Evolutionary conservation across 2,329 filamentous ascomycete genomes (phyloP).

Genomic region (Beauveria caledonica): DNA sequence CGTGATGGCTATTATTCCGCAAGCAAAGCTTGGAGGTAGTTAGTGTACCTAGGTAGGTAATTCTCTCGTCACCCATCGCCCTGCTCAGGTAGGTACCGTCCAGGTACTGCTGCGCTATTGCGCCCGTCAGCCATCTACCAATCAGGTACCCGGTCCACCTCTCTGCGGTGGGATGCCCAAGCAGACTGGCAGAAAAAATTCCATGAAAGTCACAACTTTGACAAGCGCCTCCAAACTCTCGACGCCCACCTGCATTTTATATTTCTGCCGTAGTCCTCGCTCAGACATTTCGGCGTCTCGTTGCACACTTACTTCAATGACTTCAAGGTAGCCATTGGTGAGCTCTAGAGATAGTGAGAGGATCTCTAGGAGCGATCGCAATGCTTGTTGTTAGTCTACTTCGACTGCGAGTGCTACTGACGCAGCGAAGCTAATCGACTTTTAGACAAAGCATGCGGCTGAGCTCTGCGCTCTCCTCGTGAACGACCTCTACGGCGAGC

Average conservation of each 20-base stretch:
- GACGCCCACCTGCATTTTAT: not conserved
- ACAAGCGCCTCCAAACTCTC: not conserved
- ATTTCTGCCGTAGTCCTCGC: not conserved
- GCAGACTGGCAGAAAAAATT: conserved; percentile 10
- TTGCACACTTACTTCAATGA: conserved; percentile 40
- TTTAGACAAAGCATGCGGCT: conserved; percentile 61
- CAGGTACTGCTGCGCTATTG: not conserved
- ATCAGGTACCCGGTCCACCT: not conserved
- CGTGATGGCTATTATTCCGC: conserved; percentile 23
- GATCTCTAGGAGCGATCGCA: conserved; percentile 65
- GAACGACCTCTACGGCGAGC: conserved; percentile 81
- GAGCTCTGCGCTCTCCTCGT: conserved; percentile 89
- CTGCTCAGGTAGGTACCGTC: too few species aligned
- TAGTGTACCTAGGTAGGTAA: too few species aligned
- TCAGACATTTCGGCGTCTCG: not conserved
- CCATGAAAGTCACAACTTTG: conserved; percentile 5
- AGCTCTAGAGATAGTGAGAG: conserved; percentile 73
- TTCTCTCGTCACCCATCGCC: not conserved
- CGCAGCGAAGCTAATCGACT: conserved; percentile 14
- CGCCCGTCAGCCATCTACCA: not conserved
- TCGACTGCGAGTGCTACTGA: not conserved
- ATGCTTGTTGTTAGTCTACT: conserved; percentile 41
- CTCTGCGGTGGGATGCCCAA: not conserved
- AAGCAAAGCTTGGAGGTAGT: too few species aligned
- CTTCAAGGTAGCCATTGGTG: conserved; percentile 58